Percentiles rank a stretch among this genome's conserved stretches.
Conservation (phyloP, 1,284 basidiomycete genomes). For the Boletus semigastroideus region DNA sequence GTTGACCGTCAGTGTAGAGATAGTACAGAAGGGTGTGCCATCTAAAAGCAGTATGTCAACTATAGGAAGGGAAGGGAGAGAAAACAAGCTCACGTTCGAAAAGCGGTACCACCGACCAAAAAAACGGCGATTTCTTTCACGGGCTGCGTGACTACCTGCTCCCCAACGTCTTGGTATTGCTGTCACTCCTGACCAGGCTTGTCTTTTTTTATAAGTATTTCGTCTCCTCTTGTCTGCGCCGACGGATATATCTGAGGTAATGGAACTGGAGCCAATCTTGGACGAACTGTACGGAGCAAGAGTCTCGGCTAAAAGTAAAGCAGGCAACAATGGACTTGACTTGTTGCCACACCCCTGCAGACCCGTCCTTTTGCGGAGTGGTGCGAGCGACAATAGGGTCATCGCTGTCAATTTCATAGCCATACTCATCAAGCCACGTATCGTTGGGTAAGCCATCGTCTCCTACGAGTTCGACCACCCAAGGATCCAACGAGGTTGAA, state of each 20-base stretch:
- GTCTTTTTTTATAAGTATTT: not conserved
- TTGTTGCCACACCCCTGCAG: constrained; percentile 3
- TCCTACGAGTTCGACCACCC: constrained; percentile 11
- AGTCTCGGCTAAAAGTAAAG: not conserved
- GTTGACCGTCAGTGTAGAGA: constrained; percentile 22
- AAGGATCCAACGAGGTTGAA: constrained; percentile 5
- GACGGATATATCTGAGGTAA: constrained; percentile 23
- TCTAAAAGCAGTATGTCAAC: constrained; percentile 4
- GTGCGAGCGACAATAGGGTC: not conserved
- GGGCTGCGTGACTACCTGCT: not conserved
- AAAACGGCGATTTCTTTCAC: constrained; percentile 20
- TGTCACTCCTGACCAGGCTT: constrained; percentile 7
- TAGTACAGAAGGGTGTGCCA: constrained; percentile 31
- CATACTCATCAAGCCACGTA: constrained; percentile 21
- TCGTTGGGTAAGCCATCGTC: constrained; percentile 11
- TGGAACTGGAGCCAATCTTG: constrained; percentile 14
- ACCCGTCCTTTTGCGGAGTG: not conserved
- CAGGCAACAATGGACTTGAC: not conserved
- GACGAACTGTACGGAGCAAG: constrained; percentile 9
- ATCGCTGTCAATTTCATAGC: constrained; percentile 28
- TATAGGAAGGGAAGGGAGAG: not conserved
- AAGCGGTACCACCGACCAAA: constrained; percentile 32
- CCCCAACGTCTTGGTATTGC: not conserved
- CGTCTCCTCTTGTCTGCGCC: too few relatives aligned
- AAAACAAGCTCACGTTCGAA: constrained; percentile 21